phyloP scores from a whole-genome alignment of 352 stramenopile genomes.

The Pythium aristosporum region DNA sequence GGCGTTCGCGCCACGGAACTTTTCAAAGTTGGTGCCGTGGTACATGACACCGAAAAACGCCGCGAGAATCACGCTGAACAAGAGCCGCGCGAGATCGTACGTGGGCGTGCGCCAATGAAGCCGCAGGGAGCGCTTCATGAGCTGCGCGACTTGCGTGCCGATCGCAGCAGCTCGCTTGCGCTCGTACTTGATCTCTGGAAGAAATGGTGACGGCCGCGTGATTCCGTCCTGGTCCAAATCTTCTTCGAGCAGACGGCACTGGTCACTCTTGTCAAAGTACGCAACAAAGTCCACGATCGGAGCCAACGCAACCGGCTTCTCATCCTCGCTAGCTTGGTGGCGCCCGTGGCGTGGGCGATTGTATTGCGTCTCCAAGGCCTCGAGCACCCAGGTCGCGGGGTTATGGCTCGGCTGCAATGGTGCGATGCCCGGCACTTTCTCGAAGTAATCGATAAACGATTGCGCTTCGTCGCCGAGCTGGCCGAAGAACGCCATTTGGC shows the following conservation, averaged over 20 bases:
- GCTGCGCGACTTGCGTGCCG: slow-evolving; percentile 38
- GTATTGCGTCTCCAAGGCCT: too few relatives aligned
- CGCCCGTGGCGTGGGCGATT: too few relatives aligned
- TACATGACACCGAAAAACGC: slow-evolving; percentile 74
- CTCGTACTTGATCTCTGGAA: slow-evolving; percentile 32
- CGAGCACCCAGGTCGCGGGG: slow-evolving; percentile 63
- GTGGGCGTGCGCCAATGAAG: slow-evolving; percentile 72
- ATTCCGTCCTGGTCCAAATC: slow-evolving; percentile 36
- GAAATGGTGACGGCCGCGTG: slow-evolving; percentile 27
- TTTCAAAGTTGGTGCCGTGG: slow-evolving; percentile 54
- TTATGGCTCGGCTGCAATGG: slow-evolving; percentile 69
- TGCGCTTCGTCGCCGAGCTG: slow-evolving; percentile 11
- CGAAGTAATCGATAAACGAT: slow-evolving; percentile 66
- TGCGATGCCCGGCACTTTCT: slow-evolving; percentile 34
- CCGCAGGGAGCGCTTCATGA: slow-evolving; percentile 46
- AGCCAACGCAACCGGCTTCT: too few relatives aligned
- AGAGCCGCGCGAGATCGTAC: slow-evolving; percentile 84
- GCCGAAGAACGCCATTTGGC: slow-evolving; percentile 62
- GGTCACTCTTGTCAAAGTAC: slow-evolving; percentile 34
- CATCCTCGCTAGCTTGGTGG: too few relatives aligned
- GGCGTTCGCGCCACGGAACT: too few relatives aligned
- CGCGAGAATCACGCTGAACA: slow-evolving; percentile 75
- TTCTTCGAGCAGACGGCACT: slow-evolving; percentile 30
- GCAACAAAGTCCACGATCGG: slow-evolving; percentile 37
- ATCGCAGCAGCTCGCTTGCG: slow-evolving; percentile 17